Evolutionary conservation across 208 protist species (phyloP).

Genomic region (Blechomonas ayalai): DNA sequence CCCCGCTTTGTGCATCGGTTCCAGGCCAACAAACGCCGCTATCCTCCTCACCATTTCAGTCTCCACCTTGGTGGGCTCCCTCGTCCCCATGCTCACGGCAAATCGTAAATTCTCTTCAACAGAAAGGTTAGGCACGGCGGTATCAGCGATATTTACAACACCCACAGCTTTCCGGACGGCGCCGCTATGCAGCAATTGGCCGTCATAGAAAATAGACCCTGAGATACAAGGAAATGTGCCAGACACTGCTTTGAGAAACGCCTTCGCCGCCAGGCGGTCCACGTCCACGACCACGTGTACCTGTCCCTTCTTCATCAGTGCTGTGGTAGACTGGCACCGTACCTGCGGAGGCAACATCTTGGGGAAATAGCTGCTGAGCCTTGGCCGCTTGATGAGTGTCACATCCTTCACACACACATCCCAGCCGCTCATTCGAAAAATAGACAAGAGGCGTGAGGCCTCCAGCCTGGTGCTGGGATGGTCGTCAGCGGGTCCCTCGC

Average conservation of each 20-base stretch:
- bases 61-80: slow-evolving; percentile 20
- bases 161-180: slow-evolving; percentile 19
- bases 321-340: slow-evolving; percentile 30
- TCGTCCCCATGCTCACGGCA: slow-evolving; percentile 36
- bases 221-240: slow-evolving; percentile 11
- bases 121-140: slow-evolving; percentile 28
- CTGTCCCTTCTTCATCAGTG: slow-evolving; percentile 17
- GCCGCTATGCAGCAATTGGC: slow-evolving; percentile 8
- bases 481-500: background rate
- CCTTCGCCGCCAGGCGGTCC: slow-evolving; percentile 18
- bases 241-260: slow-evolving; percentile 26
- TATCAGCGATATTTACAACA: slow-evolving; percentile 12
- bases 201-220: slow-evolving; percentile 26
- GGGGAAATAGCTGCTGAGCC: slow-evolving; percentile 16
- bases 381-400: slow-evolving; percentile 17
- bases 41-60: slow-evolving; percentile 21
- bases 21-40: slow-evolving; percentile 26
- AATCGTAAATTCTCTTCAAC: slow-evolving; percentile 48
- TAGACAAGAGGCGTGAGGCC: background rate
- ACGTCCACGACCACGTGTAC: slow-evolving; percentile 37
- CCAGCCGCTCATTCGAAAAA: slow-evolving; percentile 24
- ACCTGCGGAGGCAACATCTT: slow-evolving; percentile 10
- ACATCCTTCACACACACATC: slow-evolving; percentile 28
- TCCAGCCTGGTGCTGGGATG: background rate
- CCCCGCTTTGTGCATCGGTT: slow-evolving; percentile 13